A percentile compares a stretch with the other conserved stretches of the same genome.
phyloP scores from a whole-genome alignment of 257 asterid species.

The Penstemon davidsonii region DNA sequence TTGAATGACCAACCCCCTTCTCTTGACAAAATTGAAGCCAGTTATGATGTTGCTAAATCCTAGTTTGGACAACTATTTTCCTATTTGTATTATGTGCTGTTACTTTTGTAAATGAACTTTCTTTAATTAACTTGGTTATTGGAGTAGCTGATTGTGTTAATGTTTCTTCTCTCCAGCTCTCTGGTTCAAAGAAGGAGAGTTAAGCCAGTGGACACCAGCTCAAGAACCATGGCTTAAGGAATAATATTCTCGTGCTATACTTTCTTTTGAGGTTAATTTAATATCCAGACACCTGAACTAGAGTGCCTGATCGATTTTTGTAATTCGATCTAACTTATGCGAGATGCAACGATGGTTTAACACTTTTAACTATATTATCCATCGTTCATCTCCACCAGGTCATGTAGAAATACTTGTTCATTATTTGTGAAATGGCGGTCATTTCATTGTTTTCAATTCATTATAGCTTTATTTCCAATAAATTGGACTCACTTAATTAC shows the following conservation, averaged over 20 bases:
- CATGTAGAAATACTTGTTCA: constrained; percentile 21
- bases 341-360: constrained; percentile 24
- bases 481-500: too few relatives aligned
- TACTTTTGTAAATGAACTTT: too few relatives aligned
- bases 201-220: constrained; percentile 64
- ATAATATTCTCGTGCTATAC: constrained; percentile 25
- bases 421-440: constrained; percentile 4
- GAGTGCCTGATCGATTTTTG: constrained; percentile 29
- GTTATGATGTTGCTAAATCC: background rate
- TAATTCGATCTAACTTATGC: constrained; percentile 6
- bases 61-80: too few relatives aligned
- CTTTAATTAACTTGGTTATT: background rate
- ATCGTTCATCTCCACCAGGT: background rate
- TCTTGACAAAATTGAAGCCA: background rate
- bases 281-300: constrained; percentile 15
- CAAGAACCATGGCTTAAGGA: constrained; percentile 77
- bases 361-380: background rate
- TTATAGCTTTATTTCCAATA: too few relatives aligned
- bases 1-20: too few relatives aligned
- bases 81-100: too few relatives aligned
- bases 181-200: constrained; percentile 81
- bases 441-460: too few relatives aligned
- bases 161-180: constrained; percentile 47
- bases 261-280: constrained; percentile 26
- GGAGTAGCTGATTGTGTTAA: too few relatives aligned